Base-by-base conservation (phyloP, 805 yeast genomes). In the Yarrowia sp. region DNA sequence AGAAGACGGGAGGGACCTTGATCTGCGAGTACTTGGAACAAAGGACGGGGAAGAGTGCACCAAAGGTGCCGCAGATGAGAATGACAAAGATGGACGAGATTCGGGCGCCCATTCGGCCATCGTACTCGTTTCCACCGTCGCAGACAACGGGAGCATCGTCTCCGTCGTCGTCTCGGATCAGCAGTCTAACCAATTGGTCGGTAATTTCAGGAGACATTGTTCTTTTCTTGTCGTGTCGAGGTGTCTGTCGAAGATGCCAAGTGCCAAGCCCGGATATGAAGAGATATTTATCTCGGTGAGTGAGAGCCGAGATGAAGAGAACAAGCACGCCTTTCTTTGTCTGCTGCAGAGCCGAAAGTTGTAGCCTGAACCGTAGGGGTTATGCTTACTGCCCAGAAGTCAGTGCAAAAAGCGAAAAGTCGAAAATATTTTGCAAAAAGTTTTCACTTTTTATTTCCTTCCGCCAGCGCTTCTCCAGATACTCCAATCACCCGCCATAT, bases 71-170 rank as follows among this genome's bases (percentile, higher is more conserved):
- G 6, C 84, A 79, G 49, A 69, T 59, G 64, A 84, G 66, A 44
- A 86, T 81, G 31, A 86, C 90, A 70, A 86, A 86, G 6, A 86
- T 73, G 3, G 89, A 73, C 2, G 88, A 84, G 63, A 80, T 75
- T 53, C 84, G 76, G 9, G 79, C 79, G 2, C 81, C 82, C 22
- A 78, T 63, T 18, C 70, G 66, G 6, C 83, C 84, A 59, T 73
- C 73, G 68, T 75, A 79, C 19, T 74, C 80, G 62, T 75, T 74
- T 13, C 35, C 25, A 0, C 9, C 6, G 18, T 58, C 53, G 16
- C 62, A 58, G 9, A 22, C 41, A 5, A 21, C 31, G 4, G 39
- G 29, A 4, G 38, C 42, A 8, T 29, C 53, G 4, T 31, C 39
- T 12, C 18, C 41, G n/a, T 22, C 61, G 2, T 41, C 61, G 3